Evolutionary conservation across 331 rosid species (phyloP).

Genomic region (Acacia concinna): DNA sequence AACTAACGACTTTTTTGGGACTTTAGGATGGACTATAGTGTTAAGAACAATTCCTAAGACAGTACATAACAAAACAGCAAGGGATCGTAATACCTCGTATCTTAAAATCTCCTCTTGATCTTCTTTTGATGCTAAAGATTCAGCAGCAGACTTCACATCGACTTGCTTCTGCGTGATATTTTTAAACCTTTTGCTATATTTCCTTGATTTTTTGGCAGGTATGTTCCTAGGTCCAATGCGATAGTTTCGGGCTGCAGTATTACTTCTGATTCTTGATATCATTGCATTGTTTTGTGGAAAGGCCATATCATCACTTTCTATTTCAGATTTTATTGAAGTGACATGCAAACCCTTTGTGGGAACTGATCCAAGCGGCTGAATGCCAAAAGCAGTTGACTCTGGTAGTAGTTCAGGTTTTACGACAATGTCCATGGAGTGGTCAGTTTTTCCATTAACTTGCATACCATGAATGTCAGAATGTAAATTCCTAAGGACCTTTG

Average conservation of each 20-base stretch:
- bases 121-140: conserved; percentile 61
- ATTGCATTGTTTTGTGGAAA: conserved; percentile 66
- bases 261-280: conserved; percentile 71
- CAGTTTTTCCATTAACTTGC: conserved; percentile 43
- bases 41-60: not conserved
- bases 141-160: conserved; percentile 68
- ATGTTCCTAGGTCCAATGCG: conserved; percentile 58
- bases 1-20: not conserved
- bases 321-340: conserved; percentile 51
- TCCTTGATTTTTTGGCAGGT: conserved; percentile 62
- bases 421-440: conserved; percentile 43
- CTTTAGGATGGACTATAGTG: not conserved
- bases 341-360: conserved; percentile 45
- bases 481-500: conserved; percentile 40
- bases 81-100: conserved; percentile 57
- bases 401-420: conserved; percentile 49
- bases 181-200: conserved; percentile 55
- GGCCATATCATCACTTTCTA: conserved; percentile 42
- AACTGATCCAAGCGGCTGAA: conserved; percentile 54
- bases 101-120: conserved; percentile 79
- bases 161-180: conserved; percentile 55
- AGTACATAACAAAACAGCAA: not conserved
- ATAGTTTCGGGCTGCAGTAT: conserved; percentile 65
- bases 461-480: conserved; percentile 38
- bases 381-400: conserved; percentile 46